Base-by-base conservation (phyloP, 805 yeast genomes). In the Cyberlindnera bimundalis region DNA sequence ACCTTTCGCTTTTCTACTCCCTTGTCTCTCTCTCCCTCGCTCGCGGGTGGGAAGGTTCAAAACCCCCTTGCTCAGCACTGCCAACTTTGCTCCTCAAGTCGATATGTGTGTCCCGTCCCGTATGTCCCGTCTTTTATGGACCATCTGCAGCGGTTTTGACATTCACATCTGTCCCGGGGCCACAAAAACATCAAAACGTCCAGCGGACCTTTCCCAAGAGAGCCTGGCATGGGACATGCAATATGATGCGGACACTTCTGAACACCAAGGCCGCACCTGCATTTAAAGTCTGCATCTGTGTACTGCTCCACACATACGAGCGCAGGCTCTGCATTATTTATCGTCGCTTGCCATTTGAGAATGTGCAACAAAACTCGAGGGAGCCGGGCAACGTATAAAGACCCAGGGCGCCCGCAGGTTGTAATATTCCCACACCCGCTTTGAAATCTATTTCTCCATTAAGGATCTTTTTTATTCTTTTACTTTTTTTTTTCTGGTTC, bases 281-380 rank as follows among this genome's bases (percentile, higher is more conserved):
- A 27, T 40, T 26, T 30, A 40, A 40, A 19, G 21, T 35, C 39
- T 23, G 39, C 43, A 40, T 18, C 10, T 11, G 3, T 14, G 18
- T 14, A 29, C 43, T 19, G 28, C n/a, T 15, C n/a, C 17, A 35
- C 39, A 40, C 43, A 40, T 40, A 40, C 43, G 43, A 40, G 43
- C 43, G 43, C 43, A 40, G 38, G 13, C 24, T 9, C 29, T 27
- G 43, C 39, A 35, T 35, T 26, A 31, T 40, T 40, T 35, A 31
- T 32, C 37, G 37, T 40, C 39, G 39, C 43, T 40, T 21, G 43
- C 33, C 43, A 8, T 40, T 28, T 16, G 26, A 29, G 42, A 33
- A 39, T 35, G 39, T 29, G 43, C 26, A 39, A 31, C 43, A 40
- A 21, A 19, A 25, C 19, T 16, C 19, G 19, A 21, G 19, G 18